These are phyloP conservation scores for Yamadazyma ubonensis DNA, from an alignment of 805 yeast genomes.

Conservation along the genomic window DNA sequence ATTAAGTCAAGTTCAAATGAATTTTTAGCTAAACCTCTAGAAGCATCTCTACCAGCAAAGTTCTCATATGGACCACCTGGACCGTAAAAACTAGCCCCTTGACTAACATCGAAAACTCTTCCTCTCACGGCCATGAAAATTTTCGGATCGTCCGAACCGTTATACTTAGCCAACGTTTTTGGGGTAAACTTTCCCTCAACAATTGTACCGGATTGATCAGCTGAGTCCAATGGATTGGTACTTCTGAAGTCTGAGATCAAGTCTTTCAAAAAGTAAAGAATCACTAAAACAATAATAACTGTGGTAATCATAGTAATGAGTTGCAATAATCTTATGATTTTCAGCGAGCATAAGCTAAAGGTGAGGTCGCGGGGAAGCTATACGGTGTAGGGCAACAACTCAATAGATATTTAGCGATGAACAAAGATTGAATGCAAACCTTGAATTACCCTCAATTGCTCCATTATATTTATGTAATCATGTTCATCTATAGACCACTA, in stretches of 20 bases:
- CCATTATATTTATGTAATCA: background rate
- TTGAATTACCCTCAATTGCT: too few species aligned
- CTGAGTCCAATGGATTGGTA: conserved; percentile 30
- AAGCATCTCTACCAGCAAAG: conserved; percentile 95
- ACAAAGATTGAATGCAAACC: too few species aligned
- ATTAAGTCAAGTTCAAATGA: conserved; percentile 72
- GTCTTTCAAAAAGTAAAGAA: conserved; percentile 31
- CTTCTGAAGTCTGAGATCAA: conserved; percentile 24
- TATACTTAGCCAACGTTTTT: conserved; percentile 63
- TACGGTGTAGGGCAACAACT: background rate
- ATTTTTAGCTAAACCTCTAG: conserved; percentile 85
- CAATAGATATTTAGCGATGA: too few species aligned
- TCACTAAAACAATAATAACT: conserved; percentile 29
- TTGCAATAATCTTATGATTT: conserved; percentile 6
- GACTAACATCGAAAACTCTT: conserved; percentile 77
- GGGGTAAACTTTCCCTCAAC: conserved; percentile 69
- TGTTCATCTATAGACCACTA: background rate
- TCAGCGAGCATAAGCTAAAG: conserved; percentile 1
- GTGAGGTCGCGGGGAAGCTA: conserved; percentile 6
- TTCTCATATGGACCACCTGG: conserved; percentile 94
- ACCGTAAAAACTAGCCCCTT: conserved; percentile 84
- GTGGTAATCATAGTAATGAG: conserved; percentile 24
- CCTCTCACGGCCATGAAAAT: conserved; percentile 89
- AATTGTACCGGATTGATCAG: conserved; percentile 27
- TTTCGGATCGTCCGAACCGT: conserved; percentile 76